A percentile compares a stretch with the other conserved stretches of the same genome.
Evolutionary conservation across 805 yeast species (phyloP).

Genomic region (Kodamaea neixiangensis): DNA sequence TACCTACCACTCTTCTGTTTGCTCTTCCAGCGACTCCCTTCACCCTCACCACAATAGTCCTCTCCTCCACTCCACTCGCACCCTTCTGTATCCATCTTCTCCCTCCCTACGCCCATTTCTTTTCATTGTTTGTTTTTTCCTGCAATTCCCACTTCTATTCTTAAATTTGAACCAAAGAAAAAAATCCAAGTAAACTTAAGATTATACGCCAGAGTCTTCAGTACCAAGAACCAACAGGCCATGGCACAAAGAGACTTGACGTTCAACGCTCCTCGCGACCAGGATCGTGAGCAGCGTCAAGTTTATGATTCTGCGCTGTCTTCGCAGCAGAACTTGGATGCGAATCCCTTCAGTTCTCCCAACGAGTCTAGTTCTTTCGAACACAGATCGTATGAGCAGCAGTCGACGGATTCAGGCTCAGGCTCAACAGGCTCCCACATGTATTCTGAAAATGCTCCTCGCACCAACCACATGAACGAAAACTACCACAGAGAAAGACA

Average conservation of each 20-base stretch:
- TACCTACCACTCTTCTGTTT: too few species aligned
- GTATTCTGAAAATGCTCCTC: slow-evolving; percentile 1
- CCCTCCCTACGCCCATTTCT: neutral
- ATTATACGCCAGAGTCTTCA: neutral
- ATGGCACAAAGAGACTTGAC: slow-evolving; percentile 36
- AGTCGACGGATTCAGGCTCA: slow-evolving; percentile 10
- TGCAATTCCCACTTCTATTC: slow-evolving; percentile 5
- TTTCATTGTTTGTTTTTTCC: neutral
- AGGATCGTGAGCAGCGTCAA: slow-evolving; percentile 6
- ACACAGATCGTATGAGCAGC: slow-evolving; percentile 8
- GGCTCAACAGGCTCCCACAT: slow-evolving; percentile 4
- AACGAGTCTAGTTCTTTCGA: slow-evolving; percentile 14
- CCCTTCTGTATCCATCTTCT: too few species aligned
- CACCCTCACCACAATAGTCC: too few species aligned
- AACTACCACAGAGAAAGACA: neutral
- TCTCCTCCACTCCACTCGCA: neutral
- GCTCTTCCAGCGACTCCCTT: too few species aligned
- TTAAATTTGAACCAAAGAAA: slow-evolving; percentile 1
- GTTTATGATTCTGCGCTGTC: slow-evolving; percentile 7
- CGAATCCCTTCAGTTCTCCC: slow-evolving; percentile 16
- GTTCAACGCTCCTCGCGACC: slow-evolving; percentile 23
- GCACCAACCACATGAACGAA: slow-evolving; percentile 10
- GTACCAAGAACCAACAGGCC: neutral
- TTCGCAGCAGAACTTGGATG: slow-evolving; percentile 2
- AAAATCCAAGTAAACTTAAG: neutral